These are phyloP conservation scores for Hura crepitans DNA, from an alignment of 441 rosid species.

Conservation along the genomic window DNA sequence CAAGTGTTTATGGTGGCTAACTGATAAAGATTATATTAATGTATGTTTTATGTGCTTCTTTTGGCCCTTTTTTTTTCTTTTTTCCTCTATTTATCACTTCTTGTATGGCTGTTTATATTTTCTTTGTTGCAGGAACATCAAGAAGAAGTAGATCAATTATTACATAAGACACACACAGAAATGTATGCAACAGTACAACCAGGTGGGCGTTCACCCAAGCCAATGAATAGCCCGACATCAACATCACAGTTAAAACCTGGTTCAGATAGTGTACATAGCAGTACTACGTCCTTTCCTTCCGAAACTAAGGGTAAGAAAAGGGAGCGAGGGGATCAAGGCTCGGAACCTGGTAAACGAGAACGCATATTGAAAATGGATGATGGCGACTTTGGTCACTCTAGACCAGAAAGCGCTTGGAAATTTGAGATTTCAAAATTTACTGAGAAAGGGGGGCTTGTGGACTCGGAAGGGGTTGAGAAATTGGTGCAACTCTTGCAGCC, in stretches of 20 bases:
- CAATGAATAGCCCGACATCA: constrained; percentile 69
- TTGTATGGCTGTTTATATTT: constrained; percentile 11
- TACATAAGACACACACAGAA: constrained; percentile 56
- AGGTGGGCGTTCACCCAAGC: constrained; percentile 86
- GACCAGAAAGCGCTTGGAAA: constrained; percentile 54
- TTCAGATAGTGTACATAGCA: constrained; percentile 57
- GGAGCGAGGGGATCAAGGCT: constrained; percentile 76
- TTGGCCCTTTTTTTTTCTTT: too few relatives aligned
- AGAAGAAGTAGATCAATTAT: constrained; percentile 75
- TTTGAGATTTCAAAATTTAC: constrained; percentile 72
- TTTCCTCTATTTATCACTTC: neutral
- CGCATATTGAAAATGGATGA: constrained; percentile 59
- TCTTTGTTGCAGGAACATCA: constrained; percentile 54
- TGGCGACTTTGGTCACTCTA: constrained; percentile 46
- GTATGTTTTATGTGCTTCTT: constrained; percentile 38
- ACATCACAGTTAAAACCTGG: constrained; percentile 60
- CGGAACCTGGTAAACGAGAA: constrained; percentile 71
- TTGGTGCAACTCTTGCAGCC: constrained; percentile 72
- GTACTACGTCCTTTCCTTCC: constrained; percentile 50
- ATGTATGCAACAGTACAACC: constrained; percentile 79
- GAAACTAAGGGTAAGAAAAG: constrained; percentile 90
- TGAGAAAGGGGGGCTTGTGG: constrained; percentile 77
- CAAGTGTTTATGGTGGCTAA: constrained; percentile 87
- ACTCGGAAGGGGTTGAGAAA: constrained; percentile 71
- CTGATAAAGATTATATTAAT: constrained; percentile 79